phyloP scores from a whole-genome alignment of 2,329 filamentous ascomycete species.

The Amauroascus verrucosus region DNA sequence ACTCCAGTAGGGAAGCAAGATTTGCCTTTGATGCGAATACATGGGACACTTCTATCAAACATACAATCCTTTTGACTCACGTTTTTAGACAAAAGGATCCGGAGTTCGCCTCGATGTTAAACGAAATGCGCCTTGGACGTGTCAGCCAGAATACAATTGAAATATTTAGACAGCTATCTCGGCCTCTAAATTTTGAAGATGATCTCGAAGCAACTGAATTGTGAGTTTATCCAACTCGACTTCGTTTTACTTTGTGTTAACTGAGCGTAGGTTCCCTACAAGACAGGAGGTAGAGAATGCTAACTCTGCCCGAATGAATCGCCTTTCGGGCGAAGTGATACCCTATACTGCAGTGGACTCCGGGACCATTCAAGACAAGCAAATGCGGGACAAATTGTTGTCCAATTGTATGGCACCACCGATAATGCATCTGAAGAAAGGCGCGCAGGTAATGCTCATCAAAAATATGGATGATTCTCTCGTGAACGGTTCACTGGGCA shows the following conservation, averaged over 20 bases:
- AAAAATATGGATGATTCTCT: conserved; percentile 93
- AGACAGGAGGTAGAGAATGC: conserved; percentile 79
- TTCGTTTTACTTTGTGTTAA: not conserved
- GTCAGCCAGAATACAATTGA: conserved; percentile 66
- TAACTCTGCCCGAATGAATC: conserved; percentile 63
- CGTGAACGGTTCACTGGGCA: conserved; percentile 89
- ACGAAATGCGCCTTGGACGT: conserved; percentile 88
- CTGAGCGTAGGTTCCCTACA: conserved; percentile 61
- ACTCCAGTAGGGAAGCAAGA: conserved; percentile 60
- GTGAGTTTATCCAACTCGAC: conserved; percentile 30
- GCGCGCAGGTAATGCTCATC: conserved; percentile 98
- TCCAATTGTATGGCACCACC: conserved; percentile 89
- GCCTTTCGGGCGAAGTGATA: conserved; percentile 57
- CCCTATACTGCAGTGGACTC: conserved; percentile 65
- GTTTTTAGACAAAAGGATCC: conserved; percentile 92
- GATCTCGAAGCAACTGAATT: conserved; percentile 76
- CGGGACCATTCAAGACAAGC: conserved; percentile 56
- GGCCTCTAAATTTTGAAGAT: conserved; percentile 63
- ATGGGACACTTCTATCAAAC: conserved; percentile 85
- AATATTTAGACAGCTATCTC: conserved; percentile 62
- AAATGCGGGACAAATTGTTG: conserved; percentile 64
- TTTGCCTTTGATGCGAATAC: conserved; percentile 90
- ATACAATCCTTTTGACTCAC: conserved; percentile 89
- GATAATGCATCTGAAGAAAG: conserved; percentile 69
- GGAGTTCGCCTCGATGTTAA: conserved; percentile 87